phyloP scores from a whole-genome alignment of 352 stramenopile species.

The Blastocystis sp. region DNA sequence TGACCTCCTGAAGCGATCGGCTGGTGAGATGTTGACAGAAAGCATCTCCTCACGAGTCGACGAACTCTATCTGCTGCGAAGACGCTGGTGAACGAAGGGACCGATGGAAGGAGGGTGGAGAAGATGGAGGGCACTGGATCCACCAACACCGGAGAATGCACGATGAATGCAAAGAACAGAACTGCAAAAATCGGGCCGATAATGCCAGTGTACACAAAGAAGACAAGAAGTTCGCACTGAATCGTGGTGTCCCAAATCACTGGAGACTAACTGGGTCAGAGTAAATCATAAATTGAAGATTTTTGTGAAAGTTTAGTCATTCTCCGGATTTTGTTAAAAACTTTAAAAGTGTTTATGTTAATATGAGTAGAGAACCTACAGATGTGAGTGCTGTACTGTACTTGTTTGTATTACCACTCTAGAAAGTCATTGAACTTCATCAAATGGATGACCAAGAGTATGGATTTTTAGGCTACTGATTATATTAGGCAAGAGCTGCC shows the following conservation, averaged over 20 bases:
- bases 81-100: slow-evolving; percentile 92
- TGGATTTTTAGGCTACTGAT: not conserved
- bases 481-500: not conserved
- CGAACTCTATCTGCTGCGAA: slow-evolving; percentile 97
- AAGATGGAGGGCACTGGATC: slow-evolving; percentile 99
- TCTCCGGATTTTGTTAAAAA: no score
- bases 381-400: not conserved
- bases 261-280: slow-evolving; percentile 99
- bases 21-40: slow-evolving; percentile 99
- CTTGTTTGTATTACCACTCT: not conserved
- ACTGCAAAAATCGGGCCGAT: slow-evolving; percentile 86
- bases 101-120: slow-evolving; percentile 94
- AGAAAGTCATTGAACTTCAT: slow-evolving; percentile 35
- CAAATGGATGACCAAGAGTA: not conserved
- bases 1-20: slow-evolving; percentile 95
- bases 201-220: slow-evolving; percentile 94
- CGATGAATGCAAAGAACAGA: slow-evolving; percentile 69
- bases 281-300: slow-evolving; percentile 76
- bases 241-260: slow-evolving; percentile 91
- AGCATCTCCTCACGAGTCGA: slow-evolving; percentile 73
- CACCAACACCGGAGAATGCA: slow-evolving; percentile 90
- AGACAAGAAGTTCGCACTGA: slow-evolving; percentile 99
- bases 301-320: not conserved
- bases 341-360: not conserved
- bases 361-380: not conserved